Base-by-base conservation (phyloP, 2,329 filamentous ascomycete genomes). In the Colletotrichum lindemuthianum region DNA sequence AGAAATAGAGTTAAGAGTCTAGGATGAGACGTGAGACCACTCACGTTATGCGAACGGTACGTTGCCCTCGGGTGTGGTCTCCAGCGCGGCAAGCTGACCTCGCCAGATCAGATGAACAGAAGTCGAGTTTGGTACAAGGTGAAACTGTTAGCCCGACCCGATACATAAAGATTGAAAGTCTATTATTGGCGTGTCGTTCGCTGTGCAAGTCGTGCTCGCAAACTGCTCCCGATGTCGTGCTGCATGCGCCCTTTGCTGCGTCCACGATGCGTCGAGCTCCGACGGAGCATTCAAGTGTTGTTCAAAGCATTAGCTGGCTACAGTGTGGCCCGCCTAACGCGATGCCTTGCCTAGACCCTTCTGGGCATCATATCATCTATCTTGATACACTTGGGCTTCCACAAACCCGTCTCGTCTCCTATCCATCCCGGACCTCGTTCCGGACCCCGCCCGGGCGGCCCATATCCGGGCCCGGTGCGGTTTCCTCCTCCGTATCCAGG, bases 311-410 rank as follows among this genome's bases (percentile, higher is more conserved):
- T 24, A 24, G 24, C 34, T 39, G 12, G 13, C 39, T 13, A 32
- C 15, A 48, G 15, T n/a, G 1, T 24, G 24, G 1, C 24, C 24
- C 24, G 24, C 24, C 24, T 24, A 24, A 24, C 24, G 24, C 24
- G 24, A 24, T 24, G 24, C 10, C n/a, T 36, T 37, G 8, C 15
- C 33, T 59, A 58, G 24, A 11, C 45, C 10, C 40, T 56, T 16
- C 47, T 37, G 8, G 61, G 69, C 67, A 64, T 68, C 24, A 52
- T 59, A 11, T 66, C 52, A 13, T 66, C 60, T 15, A 60, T 50
- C 53, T 71, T 73, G 8, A 70, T 59, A 61, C 73, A 74, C 59
- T 65, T 70, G 11, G 73, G 72, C 54, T 68, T 63, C 72, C 73
- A 74, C 24, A 74, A 33, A 15, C 69, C 68, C 16, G 61, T 60